Conservation (phyloP, 768 basidiomycete genomes). For the Trametes cubensis region DNA sequence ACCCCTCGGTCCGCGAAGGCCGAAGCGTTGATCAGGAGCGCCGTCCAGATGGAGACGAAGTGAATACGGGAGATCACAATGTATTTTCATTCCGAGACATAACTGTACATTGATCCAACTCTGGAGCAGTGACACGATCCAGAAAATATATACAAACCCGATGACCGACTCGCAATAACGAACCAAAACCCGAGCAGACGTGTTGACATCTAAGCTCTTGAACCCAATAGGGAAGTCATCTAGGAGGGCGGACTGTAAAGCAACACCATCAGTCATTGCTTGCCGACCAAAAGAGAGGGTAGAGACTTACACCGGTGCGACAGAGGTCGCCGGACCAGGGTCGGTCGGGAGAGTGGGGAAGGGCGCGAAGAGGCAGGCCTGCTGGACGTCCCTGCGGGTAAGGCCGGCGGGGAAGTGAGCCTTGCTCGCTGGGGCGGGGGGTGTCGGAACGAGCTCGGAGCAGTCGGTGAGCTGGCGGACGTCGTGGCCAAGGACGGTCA, state of each 20-base stretch:
- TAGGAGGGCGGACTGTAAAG: constrained; percentile 10
- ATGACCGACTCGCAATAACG: too few species aligned
- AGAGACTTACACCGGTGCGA: constrained; percentile 36
- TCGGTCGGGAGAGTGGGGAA: constrained; percentile 27
- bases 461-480: constrained; percentile 13
- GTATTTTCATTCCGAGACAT: too few species aligned
- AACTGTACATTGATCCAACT: too few species aligned
- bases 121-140: too few species aligned
- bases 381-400: constrained; percentile 11
- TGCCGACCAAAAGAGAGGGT: neutral
- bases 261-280: neutral
- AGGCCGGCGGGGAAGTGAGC: constrained; percentile 22
- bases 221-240: neutral
- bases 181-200: too few species aligned
- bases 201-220: too few species aligned
- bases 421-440: constrained; percentile 11
- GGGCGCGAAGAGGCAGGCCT: constrained; percentile 14
- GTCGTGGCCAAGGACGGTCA: constrained; percentile 33
- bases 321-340: constrained; percentile 36
- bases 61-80: too few species aligned
- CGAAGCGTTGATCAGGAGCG: neutral
- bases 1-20: neutral
- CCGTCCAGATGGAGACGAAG: neutral
- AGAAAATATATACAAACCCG: too few species aligned
- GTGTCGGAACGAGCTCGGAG: constrained; percentile 19